Base-by-base conservation (phyloP, 768 basidiomycete species). In the Serpula lacrymans region DNA sequence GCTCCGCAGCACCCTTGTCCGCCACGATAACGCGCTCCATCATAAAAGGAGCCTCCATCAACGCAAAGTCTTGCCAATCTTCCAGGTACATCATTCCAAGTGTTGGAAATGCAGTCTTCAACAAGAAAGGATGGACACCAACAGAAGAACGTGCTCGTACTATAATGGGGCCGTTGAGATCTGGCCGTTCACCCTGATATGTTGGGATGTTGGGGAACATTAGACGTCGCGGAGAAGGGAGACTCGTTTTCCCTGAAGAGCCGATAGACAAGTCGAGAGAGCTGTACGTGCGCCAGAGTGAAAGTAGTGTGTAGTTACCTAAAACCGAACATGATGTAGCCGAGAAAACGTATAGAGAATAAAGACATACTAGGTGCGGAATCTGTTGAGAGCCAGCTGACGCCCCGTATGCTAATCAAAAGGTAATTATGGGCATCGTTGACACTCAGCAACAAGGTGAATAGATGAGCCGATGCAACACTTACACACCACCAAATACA, bases 51-150 rank as follows among this genome's bases (percentile, higher is more conserved):
- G 79, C 71, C 14, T 71, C 68, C 52, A 88, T 76, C 42, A 74
- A 69, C 26, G 74, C 70, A 50, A 83, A 82, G 60, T 94, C 91
- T 34, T 74, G 69, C 78, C 88, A 91, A 52, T 93, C 90, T 43
- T 82, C 75, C 13, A 67, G 43, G 57, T 82, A 90, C 66, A 86
- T 74, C 37, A 82, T 61, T 2, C 71, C 77, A 47, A 85, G 71
- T 12, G 70, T 74, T 1, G 88, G 86, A 53, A 88, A 85, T n/a
- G 83, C 80, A 0, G 80, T 75, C 53, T 88, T 85, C 36, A 72
- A 62, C n/a, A 83, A 65, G 50, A 76, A 77, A 0, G 84, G 84
- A 60, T 91, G 87, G 49, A 88, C 76, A 4, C 82, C 82, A 18
- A 72, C 77, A 43, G 78, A 70, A 2, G 72, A 70, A 12, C 81